phyloP scores from a whole-genome alignment of 116 monocot genomes.

The Dioscorea cayenensis region DNA sequence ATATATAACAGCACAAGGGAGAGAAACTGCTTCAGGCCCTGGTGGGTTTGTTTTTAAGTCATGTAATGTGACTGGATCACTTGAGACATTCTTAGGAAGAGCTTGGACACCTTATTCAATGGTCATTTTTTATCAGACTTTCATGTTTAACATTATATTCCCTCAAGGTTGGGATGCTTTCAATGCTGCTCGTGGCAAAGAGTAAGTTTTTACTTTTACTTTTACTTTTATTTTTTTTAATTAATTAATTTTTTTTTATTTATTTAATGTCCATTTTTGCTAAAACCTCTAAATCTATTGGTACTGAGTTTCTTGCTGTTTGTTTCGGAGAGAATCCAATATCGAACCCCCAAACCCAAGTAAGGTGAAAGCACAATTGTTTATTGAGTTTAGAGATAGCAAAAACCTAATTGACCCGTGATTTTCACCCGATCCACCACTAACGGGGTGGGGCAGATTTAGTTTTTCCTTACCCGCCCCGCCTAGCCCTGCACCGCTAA shows the following conservation, averaged over 20 bases:
- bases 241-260: background rate
- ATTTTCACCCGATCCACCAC: no score
- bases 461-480: no score
- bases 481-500: no score
- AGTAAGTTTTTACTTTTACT: background rate
- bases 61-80: conserved; percentile 9
- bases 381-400: no score
- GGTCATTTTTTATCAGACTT: conserved; percentile 30
- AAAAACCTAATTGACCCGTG: no score
- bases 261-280: no score
- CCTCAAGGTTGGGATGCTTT: conserved; percentile 41
- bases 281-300: no score
- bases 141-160: conserved; percentile 23
- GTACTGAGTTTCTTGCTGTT: no score
- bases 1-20: conserved; percentile 19
- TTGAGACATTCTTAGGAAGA: conserved; percentile 27
- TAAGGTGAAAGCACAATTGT: no score
- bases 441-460: no score
- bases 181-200: background rate
- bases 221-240: background rate
- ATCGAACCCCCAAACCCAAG: no score
- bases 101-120: conserved; percentile 40
- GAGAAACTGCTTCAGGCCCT: background rate
- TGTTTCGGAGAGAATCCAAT: no score
- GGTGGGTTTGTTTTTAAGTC: conserved; percentile 29